Percentiles rank a stretch among this genome's conserved stretches.
Evolutionary conservation across 305 asterid species (phyloP).

Genomic region (Solanum hybrid): DNA sequence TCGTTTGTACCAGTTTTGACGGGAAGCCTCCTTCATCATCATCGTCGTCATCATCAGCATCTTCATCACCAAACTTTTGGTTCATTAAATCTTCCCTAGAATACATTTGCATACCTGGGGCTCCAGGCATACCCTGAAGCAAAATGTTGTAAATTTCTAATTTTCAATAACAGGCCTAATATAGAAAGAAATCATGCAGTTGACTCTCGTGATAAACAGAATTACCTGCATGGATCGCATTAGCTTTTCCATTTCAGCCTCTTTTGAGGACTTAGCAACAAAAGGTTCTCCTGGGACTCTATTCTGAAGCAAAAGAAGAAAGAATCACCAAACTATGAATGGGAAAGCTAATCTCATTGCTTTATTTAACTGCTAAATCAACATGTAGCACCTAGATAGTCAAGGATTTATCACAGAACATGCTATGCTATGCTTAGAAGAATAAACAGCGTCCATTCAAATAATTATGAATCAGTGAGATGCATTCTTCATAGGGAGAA

Average conservation of each 20-base stretch:
- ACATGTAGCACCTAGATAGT: background rate
- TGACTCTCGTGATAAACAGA: background rate
- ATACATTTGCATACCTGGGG: constrained; percentile 96
- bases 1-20: constrained; percentile 47
- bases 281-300: constrained; percentile 89
- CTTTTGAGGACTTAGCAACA: constrained; percentile 76
- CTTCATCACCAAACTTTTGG: constrained; percentile 61
- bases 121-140: constrained; percentile 90
- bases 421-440: background rate
- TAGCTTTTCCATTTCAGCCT: constrained; percentile 88
- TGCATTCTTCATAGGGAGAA: background rate
- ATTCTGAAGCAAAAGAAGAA: constrained; percentile 40
- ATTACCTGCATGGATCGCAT: constrained; percentile 90
- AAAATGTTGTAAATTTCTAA: background rate
- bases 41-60: constrained; percentile 60
- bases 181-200: background rate
- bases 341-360: background rate
- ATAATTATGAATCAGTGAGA: background rate
- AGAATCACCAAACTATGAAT: background rate
- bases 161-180: background rate
- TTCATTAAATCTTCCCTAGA: constrained; percentile 90
- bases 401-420: background rate
- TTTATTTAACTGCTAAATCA: background rate
- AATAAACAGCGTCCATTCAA: background rate
- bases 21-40: constrained; percentile 55